Evolutionary conservation across 805 yeast genomes (phyloP).

Genomic region (Schwanniomyces pseudopolymorphus): DNA sequence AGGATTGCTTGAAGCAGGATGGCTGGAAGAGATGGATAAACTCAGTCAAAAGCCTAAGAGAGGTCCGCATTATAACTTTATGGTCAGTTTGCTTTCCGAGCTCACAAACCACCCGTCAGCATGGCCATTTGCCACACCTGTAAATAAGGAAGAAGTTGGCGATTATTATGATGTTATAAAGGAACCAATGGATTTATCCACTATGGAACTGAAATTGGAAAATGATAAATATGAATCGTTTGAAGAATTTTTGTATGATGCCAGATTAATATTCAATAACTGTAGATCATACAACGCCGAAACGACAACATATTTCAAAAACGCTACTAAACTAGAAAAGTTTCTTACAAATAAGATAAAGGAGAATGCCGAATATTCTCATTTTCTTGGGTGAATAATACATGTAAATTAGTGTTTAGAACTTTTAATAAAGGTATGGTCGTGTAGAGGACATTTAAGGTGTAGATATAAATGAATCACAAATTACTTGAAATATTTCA

Average conservation of each 20-base stretch:
- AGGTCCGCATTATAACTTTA: conserved; percentile 90
- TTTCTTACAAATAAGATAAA: conserved; percentile 77
- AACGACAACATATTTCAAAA: conserved; percentile 90
- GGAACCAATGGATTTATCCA: conserved; percentile 96
- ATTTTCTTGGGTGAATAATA: conserved; percentile 47
- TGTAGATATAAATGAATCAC: background rate
- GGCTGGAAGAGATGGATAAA: conserved; percentile 98
- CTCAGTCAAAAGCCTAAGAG: conserved; percentile 92
- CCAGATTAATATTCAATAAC: conserved; percentile 81
- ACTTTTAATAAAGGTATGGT: background rate
- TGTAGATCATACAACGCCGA: conserved; percentile 93
- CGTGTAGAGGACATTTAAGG: background rate
- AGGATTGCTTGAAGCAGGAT: conserved; percentile 89
- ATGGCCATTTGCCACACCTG: conserved; percentile 97
- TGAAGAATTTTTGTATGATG: conserved; percentile 90
- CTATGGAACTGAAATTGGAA: conserved; percentile 92
- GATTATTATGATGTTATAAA: conserved; percentile 95
- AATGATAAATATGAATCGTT: conserved; percentile 87
- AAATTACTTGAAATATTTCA: background rate
- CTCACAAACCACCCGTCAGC: conserved; percentile 93
- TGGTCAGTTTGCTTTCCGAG: conserved; percentile 86
- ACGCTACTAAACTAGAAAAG: conserved; percentile 91
- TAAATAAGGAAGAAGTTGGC: conserved; percentile 88
- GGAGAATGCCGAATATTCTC: conserved; percentile 91
- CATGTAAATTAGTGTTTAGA: conserved; percentile 1